Evolutionary conservation across 768 basidiomycete species (phyloP).

Genomic region (Boletellus emodensis): DNA sequence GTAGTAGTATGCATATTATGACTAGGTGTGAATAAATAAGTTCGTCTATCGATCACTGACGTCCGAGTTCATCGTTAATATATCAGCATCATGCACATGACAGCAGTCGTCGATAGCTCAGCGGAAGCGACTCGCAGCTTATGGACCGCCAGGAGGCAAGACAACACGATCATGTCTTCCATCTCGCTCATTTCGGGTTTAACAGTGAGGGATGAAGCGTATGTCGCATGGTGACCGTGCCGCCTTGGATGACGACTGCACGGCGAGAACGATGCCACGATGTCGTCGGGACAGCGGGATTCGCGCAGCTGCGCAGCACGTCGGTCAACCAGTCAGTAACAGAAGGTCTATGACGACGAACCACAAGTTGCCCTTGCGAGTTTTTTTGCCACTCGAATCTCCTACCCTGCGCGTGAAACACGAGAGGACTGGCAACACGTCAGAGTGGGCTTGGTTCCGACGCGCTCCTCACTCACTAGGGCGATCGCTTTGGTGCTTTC

Average conservation of each 20-base stretch:
- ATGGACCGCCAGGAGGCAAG: conserved; percentile 17
- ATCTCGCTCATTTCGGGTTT: conserved; percentile 10
- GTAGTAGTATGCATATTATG: too few relatives aligned
- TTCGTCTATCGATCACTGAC: too few relatives aligned
- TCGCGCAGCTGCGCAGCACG: conserved; percentile 9
- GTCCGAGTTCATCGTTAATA: too few relatives aligned
- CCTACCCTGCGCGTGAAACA: conserved; percentile 3
- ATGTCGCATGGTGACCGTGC: not conserved
- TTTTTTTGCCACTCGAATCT: conserved; percentile 13
- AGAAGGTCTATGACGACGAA: conserved; percentile 3
- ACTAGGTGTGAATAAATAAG: too few relatives aligned
- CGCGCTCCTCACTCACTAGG: conserved; percentile 10
- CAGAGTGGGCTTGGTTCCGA: not conserved
- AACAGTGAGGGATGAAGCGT: conserved; percentile 10
- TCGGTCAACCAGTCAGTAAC: not conserved
- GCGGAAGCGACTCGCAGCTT: conserved; percentile 1
- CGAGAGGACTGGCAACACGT: conserved; percentile 8
- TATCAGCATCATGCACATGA: not conserved
- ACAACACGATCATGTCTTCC: conserved; percentile 17
- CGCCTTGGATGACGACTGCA: not conserved
- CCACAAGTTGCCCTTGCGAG: conserved; percentile 7
- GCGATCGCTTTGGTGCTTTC: conserved; percentile 1
- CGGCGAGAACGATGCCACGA: conserved; percentile 15
- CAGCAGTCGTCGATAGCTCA: not conserved
- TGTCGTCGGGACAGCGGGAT: not conserved